Evolutionary conservation across 192 early-diverging fungal species (phyloP), one percentile per base, ranked within the genome.

Genomic region (Backusella mclennaniae): DNA sequence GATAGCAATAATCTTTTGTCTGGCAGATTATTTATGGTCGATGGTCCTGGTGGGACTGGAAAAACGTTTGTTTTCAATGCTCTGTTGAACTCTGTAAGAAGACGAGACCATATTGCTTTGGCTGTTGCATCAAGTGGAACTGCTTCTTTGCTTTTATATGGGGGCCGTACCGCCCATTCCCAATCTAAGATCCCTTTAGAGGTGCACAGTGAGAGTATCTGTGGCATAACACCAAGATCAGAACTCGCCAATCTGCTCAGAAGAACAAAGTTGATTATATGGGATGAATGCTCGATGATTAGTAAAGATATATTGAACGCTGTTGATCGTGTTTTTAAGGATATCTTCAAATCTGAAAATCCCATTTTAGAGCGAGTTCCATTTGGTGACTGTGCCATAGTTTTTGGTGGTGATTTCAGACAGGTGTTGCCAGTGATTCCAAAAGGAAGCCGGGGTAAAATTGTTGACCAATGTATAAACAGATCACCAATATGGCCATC

Each of bases 81-180:
- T 0, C 19, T 76, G 3, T 29, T 84, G 0, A 42, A 36, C 11
- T 52, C 41, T 56, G 0, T 59, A 21, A 41, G 39, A 41, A 41
- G 39, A 41, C 6, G 39, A 41, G 53, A 35, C 6, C 5, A 75
- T 11, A 79, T 80, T 73, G 76, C 68, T 6, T 17, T 80, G 44
- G 79, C 81, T 38, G 76, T 79, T 39, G 81, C 81, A 35, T 71
- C 73, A 19, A 80, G 73, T 52, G 81, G 84, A 7, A 85, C 73
- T 46, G 77, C 77, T 11, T 79, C 79, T 11, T 46, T 79, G 17
- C 73, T 85, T 1, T 33, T 85, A 3, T 21, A 39, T 29, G 73
- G 77, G 35, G 77, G 84, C 3, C 12, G 68, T 38, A 82, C 81
- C 0, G 84, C 79, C 7, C 79, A 85, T 36, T 83, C 77, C 0